A percentile compares a stretch with the other conserved stretches of the same genome.
Evolutionary conservation across 108 stramenopile genomes (phyloP).

Genomic region (Cyclotella cryptica): DNA sequence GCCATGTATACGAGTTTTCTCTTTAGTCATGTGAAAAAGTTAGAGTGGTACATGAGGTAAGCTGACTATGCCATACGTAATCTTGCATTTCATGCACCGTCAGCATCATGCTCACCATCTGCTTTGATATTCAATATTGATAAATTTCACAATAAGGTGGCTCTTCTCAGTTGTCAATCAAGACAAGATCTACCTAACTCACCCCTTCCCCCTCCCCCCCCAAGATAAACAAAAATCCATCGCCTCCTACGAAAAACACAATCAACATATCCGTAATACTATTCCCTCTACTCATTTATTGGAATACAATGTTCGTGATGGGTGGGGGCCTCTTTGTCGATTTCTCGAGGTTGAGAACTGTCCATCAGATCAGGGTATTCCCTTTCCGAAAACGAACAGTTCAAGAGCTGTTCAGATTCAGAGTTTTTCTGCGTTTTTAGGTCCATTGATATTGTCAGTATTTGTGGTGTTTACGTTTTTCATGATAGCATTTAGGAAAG

Average conservation of each 20-base stretch:
- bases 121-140: neutral
- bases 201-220: constrained; percentile 60
- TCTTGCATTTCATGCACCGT: neutral
- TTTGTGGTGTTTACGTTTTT: constrained; percentile 61
- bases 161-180: constrained; percentile 74
- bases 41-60: constrained; percentile 67
- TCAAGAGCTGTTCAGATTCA: constrained; percentile 71
- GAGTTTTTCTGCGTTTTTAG: constrained; percentile 57
- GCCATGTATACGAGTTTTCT: constrained; percentile 56
- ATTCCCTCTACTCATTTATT: constrained; percentile 70
- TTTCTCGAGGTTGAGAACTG: constrained; percentile 74
- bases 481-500: constrained; percentile 48
- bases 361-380: constrained; percentile 57
- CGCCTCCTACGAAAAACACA: constrained; percentile 72
- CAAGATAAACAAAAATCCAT: constrained; percentile 70
- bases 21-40: constrained; percentile 58
- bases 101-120: neutral
- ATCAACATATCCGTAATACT: constrained; percentile 57
- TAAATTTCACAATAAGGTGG: constrained; percentile 51
- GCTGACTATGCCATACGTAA: neutral
- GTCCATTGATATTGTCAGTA: constrained; percentile 54
- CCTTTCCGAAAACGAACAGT: constrained; percentile 80
- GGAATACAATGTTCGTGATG: constrained; percentile 78
- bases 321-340: constrained; percentile 80
- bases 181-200: constrained; percentile 63